A percentile compares a stretch with the other conserved stretches of the same genome.
Conservation (phyloP, 495 filamentous ascomycete species). For the Xeromyces bisporus region DNA sequence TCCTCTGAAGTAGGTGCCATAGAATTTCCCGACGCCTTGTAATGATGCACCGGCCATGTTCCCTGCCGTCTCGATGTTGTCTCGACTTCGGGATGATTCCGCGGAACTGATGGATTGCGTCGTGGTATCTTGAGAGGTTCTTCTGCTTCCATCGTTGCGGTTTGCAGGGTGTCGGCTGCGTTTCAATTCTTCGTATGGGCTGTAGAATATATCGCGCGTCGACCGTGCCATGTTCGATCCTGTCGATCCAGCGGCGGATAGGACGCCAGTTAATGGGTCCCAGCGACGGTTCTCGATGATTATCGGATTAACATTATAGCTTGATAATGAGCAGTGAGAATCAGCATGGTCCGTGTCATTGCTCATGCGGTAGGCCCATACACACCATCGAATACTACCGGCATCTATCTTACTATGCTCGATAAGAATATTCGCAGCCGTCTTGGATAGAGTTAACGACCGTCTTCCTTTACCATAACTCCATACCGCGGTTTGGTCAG, state of each 20-base stretch:
- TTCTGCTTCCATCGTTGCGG: background rate
- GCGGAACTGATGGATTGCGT: background rate
- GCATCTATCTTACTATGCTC: slow-evolving; percentile 40
- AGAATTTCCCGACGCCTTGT: slow-evolving; percentile 19
- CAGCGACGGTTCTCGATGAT: slow-evolving; percentile 20
- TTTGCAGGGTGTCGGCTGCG: slow-evolving; percentile 5
- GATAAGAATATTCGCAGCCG: slow-evolving; percentile 50
- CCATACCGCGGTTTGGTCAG: slow-evolving; percentile 53
- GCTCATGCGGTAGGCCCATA: background rate
- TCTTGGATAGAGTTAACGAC: slow-evolving; percentile 38
- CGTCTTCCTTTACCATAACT: slow-evolving; percentile 28
- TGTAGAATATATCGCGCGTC: slow-evolving; percentile 15
- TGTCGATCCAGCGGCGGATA: slow-evolving; percentile 14
- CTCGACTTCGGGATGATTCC: slow-evolving; percentile 2
- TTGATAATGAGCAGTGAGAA: slow-evolving; percentile 1
- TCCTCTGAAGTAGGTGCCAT: slow-evolving; percentile 18
- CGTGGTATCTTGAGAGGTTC: background rate
- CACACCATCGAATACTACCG: slow-evolving; percentile 40
- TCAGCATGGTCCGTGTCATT: slow-evolving; percentile 15
- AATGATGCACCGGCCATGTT: slow-evolving; percentile 13
- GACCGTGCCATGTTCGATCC: slow-evolving; percentile 13
- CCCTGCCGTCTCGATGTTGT: slow-evolving; percentile 5
- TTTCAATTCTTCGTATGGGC: slow-evolving; percentile 15
- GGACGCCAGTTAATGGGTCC: slow-evolving; percentile 31
- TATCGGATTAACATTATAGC: slow-evolving; percentile 13